Conservation (phyloP, 208 protist genomes). For the Trypanosoma rangeli region DNA sequence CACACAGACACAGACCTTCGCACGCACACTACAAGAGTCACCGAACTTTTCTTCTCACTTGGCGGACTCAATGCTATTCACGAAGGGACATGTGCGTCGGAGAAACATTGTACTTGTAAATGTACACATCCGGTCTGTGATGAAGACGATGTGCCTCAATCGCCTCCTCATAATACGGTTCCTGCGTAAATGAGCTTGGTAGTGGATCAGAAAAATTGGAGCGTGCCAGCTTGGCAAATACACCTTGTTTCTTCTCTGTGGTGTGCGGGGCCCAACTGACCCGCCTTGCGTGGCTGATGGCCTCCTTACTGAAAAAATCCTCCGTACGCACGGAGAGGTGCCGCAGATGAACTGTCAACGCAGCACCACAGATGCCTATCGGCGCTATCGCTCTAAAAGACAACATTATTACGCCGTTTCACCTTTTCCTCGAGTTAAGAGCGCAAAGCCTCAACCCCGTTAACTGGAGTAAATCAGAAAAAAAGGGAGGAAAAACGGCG, state of each 20-base stretch:
- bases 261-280: constrained; percentile 90
- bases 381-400: neutral
- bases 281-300: constrained; percentile 83
- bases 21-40: neutral
- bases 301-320: constrained; percentile 91
- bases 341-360: constrained; percentile 11
- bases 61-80: constrained; percentile 30
- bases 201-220: constrained; percentile 89
- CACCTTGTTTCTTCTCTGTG: constrained; percentile 87
- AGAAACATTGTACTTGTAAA: constrained; percentile 89
- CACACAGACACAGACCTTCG: neutral
- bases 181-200: constrained; percentile 58
- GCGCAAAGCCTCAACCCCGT: no score
- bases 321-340: constrained; percentile 79
- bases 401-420: neutral
- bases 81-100: constrained; percentile 86
- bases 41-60: no score
- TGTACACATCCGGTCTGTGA: constrained; percentile 85
- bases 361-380: neutral
- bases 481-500: constrained; percentile 12
- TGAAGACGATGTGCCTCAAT: constrained; percentile 85
- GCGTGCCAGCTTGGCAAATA: constrained; percentile 84
- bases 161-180: constrained; percentile 87
- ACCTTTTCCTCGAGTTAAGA: neutral
- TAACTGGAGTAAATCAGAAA: neutral